These are phyloP conservation scores for Monosporascus sp. DNA, from an alignment of 2,329 filamentous ascomycete genomes.

Conservation along the genomic window DNA sequence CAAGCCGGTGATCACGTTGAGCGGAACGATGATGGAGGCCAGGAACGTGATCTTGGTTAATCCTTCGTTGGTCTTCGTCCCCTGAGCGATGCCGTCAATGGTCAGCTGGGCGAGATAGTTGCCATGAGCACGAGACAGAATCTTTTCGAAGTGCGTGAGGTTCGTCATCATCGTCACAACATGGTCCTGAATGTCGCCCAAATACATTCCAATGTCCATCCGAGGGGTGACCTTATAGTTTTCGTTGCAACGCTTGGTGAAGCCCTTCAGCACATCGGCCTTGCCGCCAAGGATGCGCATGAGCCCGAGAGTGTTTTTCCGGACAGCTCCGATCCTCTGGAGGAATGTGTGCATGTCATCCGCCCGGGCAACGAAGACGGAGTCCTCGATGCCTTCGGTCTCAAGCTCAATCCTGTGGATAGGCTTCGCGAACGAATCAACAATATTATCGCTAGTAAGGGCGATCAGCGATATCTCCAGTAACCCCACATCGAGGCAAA, in stretches of 20 bases:
- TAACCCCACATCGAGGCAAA: not conserved
- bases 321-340: constrained; percentile 79
- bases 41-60: constrained; percentile 93
- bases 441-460: constrained; percentile 75
- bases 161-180: constrained; percentile 99
- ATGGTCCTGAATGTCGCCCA: constrained; percentile 97
- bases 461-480: constrained; percentile 16
- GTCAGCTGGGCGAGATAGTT: constrained; percentile 95
- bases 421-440: constrained; percentile 88
- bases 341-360: constrained; percentile 87
- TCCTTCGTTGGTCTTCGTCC: constrained; percentile 81
- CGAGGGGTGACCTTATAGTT: constrained; percentile 92
- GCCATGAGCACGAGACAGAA: constrained; percentile 86
- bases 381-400: constrained; percentile 90
- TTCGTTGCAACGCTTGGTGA: constrained; percentile 98
- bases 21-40: constrained; percentile 90
- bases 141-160: constrained; percentile 93
- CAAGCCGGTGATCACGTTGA: constrained; percentile 84
- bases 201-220: constrained; percentile 93
- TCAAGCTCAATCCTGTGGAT: constrained; percentile 83
- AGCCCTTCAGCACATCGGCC: constrained; percentile 95
- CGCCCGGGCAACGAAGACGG: constrained; percentile 85
- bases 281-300: constrained; percentile 93
- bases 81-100: constrained; percentile 84
- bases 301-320: constrained; percentile 91